phyloP scores from a whole-genome alignment of 2,329 filamentous ascomycete species.

The Monosporascus sp. region DNA sequence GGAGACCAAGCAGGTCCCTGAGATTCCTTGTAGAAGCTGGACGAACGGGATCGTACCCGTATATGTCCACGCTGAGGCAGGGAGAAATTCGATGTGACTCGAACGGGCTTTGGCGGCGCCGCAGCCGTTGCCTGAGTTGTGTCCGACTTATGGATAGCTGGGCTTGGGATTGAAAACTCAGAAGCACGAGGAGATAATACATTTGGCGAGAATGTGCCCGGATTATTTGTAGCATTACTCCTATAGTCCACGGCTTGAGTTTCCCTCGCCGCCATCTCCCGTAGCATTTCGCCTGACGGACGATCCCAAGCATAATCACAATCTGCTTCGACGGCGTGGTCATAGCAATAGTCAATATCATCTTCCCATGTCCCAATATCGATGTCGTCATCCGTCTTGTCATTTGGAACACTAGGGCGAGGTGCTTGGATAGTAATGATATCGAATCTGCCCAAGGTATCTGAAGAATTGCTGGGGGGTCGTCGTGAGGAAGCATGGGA shows the following conservation, averaged over 20 bases:
- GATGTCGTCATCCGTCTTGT: constrained; percentile 20
- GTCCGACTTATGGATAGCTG: constrained; percentile 40
- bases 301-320: constrained; percentile 63
- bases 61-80: constrained; percentile 35
- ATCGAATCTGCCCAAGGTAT: constrained; percentile 44
- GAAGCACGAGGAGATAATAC: constrained; percentile 28
- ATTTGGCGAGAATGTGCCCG: constrained; percentile 4
- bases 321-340: constrained; percentile 61
- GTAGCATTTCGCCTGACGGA: constrained; percentile 43
- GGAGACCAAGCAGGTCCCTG: constrained; percentile 57
- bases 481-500: constrained; percentile 24
- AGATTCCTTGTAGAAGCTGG: constrained; percentile 49
- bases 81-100: constrained; percentile 46
- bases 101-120: constrained; percentile 35
- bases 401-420: constrained; percentile 19
- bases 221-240: constrained; percentile 8
- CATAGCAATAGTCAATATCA: constrained; percentile 66
- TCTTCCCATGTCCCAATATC: constrained; percentile 57
- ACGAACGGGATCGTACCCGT: constrained; percentile 40
- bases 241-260: constrained; percentile 1
- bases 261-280: constrained; percentile 23
- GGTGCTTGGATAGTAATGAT: constrained; percentile 31
- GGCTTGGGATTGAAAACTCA: constrained; percentile 44
- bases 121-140: constrained; percentile 36
- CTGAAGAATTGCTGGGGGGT: constrained; percentile 44